Conservation (phyloP, 176 grass and related monocot species). For the Carex myosuroides region DNA sequence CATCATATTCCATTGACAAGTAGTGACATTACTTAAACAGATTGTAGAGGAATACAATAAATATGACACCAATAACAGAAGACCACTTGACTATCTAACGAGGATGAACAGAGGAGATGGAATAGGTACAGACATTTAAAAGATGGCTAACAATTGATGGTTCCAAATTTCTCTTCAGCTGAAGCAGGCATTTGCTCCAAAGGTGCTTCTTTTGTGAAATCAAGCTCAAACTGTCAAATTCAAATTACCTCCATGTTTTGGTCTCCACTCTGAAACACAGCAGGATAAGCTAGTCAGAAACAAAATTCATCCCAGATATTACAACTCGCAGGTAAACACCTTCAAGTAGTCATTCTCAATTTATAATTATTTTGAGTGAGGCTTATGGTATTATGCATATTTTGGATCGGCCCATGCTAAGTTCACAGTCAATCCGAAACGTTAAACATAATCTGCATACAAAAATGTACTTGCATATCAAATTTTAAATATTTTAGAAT, state of each 20-base stretch:
- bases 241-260: slow-evolving; percentile 18
- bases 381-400: too few species aligned
- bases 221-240: background rate
- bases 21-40: background rate
- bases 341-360: background rate
- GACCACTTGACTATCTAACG: slow-evolving; percentile 2
- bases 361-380: background rate
- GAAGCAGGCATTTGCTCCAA: background rate
- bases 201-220: background rate
- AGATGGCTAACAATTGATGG: background rate
- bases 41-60: background rate
- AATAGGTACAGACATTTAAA: slow-evolving; percentile 17
- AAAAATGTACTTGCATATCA: too few species aligned
- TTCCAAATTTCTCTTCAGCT: background rate
- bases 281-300: background rate
- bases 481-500: too few species aligned
- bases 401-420: too few species aligned
- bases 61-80: slow-evolving; percentile 4
- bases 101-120: background rate
- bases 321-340: background rate
- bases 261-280: background rate
- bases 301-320: background rate
- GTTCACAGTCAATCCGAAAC: too few species aligned
- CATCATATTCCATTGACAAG: background rate
- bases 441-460: too few species aligned